Evolutionary conservation across 345 rosid species (phyloP).

Genomic region (Zanthoxylum bungeanum): DNA sequence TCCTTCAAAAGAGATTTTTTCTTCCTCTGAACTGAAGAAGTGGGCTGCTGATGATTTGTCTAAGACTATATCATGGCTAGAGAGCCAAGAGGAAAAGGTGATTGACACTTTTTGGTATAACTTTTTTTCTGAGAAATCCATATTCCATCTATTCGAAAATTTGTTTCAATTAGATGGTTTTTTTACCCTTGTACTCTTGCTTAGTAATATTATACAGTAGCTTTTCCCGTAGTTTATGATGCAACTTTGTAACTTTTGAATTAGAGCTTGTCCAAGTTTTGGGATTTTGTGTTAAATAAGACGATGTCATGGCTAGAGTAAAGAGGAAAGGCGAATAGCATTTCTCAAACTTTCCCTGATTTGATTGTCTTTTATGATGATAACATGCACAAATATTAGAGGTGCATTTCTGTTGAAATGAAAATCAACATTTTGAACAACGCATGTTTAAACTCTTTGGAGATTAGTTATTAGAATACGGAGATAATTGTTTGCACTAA

Average conservation of each 20-base stretch:
- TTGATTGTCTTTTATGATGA: too few relatives aligned
- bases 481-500: neutral
- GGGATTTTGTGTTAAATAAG: too few relatives aligned
- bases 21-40: conserved; percentile 53
- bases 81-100: conserved; percentile 85
- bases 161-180: neutral
- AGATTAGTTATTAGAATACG: neutral
- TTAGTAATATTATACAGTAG: neutral
- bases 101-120: conserved; percentile 12
- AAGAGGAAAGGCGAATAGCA: neutral
- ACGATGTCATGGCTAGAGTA: neutral
- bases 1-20: conserved; percentile 31
- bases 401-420: neutral
- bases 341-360: neutral
- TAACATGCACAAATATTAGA: neutral
- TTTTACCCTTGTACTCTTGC: neutral
- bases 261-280: neutral
- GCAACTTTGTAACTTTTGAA: neutral
- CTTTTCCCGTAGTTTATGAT: neutral
- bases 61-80: conserved; percentile 75
- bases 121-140: conserved; percentile 1
- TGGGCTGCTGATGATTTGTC: conserved; percentile 75
- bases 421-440: neutral
- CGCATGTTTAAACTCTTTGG: neutral
- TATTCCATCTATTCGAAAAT: neutral